Evolutionary conservation across 768 basidiomycete genomes (phyloP), one percentile per base, ranked within the genome.

Genomic region (Phylloporus scabripes): DNA sequence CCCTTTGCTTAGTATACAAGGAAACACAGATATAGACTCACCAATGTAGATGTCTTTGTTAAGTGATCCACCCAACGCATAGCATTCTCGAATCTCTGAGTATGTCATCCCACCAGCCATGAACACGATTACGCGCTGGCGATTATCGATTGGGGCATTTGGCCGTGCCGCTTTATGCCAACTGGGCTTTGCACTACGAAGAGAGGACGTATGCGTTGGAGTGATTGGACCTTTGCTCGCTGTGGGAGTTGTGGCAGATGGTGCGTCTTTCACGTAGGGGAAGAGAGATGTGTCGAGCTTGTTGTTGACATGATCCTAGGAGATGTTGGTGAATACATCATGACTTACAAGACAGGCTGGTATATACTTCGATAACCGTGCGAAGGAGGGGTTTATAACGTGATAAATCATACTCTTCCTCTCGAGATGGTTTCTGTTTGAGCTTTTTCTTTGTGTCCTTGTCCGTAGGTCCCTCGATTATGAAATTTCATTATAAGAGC

Each of bases 341-440:
- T 33, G 31, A 37, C 9, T 42, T 31, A 1, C 38, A 26, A 46
- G 18, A 8, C 1, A 46, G 23, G 28, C n/a, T 14, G 8, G 34
- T 21, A 45, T 63, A 12, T 63, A 93, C 94, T 76, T 96, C 92
- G 17, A 99, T 69, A 51, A 98, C 77, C 3, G 83, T 79, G 56
- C 79, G 82, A 24, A 98, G 64, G 2, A 84, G 70, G 7, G 96
- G 96, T 61, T 87, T 92, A 70, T 82, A 99, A 50, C 96, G 80
- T 15, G 95, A 98, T 28, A 99, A 79, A 56, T 97, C 95, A 62
- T 98, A 99, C 59, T 96, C 94, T 52, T 95, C 93, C n/a, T 91
- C 92, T n/a, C 63, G 59, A 47, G 62, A 73, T 23, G 73, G 65
- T 64, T 87, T 91, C 61, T 85, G 85, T 72, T 89, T 94, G 48